Evolutionary conservation across 345 rosid species (phyloP).

Genomic region (Camelina sativa): DNA sequence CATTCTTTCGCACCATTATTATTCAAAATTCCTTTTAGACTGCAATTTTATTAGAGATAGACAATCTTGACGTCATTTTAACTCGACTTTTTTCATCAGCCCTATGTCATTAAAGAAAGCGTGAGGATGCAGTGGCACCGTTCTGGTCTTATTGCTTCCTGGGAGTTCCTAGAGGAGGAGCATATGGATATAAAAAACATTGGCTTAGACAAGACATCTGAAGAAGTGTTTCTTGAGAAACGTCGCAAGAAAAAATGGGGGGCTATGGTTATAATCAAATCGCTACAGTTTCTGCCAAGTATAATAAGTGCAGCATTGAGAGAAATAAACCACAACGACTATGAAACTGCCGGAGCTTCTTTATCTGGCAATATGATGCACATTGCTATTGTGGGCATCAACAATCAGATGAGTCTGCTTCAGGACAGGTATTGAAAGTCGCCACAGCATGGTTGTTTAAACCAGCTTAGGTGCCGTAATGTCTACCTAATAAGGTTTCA

Average conservation of each 20-base stretch:
- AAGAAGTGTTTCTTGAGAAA: constrained; percentile 62
- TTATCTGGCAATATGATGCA: constrained; percentile 91
- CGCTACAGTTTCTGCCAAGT: constrained; percentile 78
- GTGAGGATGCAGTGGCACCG: constrained; percentile 99
- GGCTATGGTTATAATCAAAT: constrained; percentile 90
- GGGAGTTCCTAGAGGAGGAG: constrained; percentile 98
- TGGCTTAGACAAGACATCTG: constrained; percentile 51
- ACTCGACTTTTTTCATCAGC: constrained; percentile 56
- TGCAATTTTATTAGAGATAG: constrained; percentile 31
- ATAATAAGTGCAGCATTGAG: constrained; percentile 68
- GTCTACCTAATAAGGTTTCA: constrained; percentile 28
- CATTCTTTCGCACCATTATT: constrained; percentile 7
- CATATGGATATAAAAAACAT: constrained; percentile 64
- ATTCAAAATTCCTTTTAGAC: background rate
- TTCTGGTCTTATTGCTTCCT: constrained; percentile 91
- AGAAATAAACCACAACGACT: constrained; percentile 66
- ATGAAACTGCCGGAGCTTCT: constrained; percentile 52
- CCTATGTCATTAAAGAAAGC: constrained; percentile 88
- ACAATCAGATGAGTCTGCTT: constrained; percentile 95
- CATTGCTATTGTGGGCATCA: constrained; percentile 87
- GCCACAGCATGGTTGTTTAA: background rate
- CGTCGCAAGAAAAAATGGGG: constrained; percentile 83
- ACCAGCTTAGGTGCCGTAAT: constrained; percentile 7
- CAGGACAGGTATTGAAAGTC: constrained; percentile 81
- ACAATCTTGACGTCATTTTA: constrained; percentile 31